These are phyloP conservation scores for Rosa hybrid DNA, from an alignment of 331 rosid species.

Conservation along the genomic window DNA sequence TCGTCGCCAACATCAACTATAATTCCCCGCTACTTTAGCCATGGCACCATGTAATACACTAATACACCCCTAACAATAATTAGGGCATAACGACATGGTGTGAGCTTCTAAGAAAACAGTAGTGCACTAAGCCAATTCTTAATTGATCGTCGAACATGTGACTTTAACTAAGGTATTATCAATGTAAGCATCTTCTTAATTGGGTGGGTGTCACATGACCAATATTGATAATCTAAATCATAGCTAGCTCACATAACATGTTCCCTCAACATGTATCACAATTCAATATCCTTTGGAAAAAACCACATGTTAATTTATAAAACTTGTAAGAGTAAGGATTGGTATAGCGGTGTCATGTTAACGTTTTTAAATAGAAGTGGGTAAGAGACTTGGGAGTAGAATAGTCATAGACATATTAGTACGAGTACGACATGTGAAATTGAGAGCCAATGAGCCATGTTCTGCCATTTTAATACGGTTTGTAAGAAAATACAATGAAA, in stretches of 20 bases:
- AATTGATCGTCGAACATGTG: not conserved
- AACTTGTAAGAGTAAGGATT: not conserved
- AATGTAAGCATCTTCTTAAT: conserved; percentile 1
- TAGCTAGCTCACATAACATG: not conserved
- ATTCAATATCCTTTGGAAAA: not conserved
- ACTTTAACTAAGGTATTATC: not conserved
- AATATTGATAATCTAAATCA: not conserved
- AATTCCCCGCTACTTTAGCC: not conserved
- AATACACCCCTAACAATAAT: not conserved
- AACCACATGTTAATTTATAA: not conserved
- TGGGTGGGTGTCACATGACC: conserved; percentile 16
- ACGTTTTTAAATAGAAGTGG: not conserved
- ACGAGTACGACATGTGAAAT: conserved; percentile 19
- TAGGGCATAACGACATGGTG: not conserved
- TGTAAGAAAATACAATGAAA: not conserved
- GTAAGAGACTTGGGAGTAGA: not conserved
- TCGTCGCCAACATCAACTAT: not conserved
- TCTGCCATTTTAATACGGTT: conserved; percentile 12
- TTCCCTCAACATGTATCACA: conserved; percentile 8
- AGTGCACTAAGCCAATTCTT: too few relatives aligned
- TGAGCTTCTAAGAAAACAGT: not conserved
- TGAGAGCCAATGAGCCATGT: conserved; percentile 26
- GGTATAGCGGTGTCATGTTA: conserved; percentile 3
- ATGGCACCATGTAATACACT: too few relatives aligned
- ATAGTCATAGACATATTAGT: not conserved